Evolutionary conservation across 768 basidiomycete species (phyloP).

Genomic region (Paxillus rubicundulus): DNA sequence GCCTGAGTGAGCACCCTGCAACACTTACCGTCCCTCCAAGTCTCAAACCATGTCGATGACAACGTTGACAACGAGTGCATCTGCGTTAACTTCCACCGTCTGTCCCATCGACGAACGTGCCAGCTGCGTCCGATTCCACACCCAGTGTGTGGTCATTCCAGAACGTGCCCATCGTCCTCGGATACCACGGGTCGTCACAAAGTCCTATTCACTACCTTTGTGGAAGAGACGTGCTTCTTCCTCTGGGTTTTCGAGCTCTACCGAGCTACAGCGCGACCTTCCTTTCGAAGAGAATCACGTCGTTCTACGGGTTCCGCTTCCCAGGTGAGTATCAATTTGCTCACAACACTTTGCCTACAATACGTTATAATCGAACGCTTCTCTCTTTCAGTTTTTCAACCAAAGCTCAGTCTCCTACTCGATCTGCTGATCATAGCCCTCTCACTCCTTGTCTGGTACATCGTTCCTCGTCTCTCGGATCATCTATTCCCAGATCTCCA

Average conservation of each 20-base stretch:
- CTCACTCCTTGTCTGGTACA: conserved; percentile 58
- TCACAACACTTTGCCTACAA: background rate
- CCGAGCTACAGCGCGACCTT: conserved; percentile 18
- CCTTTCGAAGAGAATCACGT: conserved; percentile 42
- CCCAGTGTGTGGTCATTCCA: conserved; percentile 74
- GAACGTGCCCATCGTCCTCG: conserved; percentile 42
- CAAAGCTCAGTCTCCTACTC: conserved; percentile 40
- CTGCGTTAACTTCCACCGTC: background rate
- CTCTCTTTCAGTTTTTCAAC: conserved; percentile 39
- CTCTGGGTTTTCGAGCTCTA: conserved; percentile 16
- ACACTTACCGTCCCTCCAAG: too few relatives aligned
- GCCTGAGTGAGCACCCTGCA: too few relatives aligned
- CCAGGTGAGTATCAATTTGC: conserved; percentile 42
- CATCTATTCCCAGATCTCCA: background rate
- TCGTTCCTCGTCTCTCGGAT: conserved; percentile 32
- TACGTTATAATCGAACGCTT: background rate
- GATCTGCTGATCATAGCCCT: conserved; percentile 34
- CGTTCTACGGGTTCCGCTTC: conserved; percentile 59
- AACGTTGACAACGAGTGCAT: background rate
- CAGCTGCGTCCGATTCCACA: conserved; percentile 63
- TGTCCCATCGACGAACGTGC: conserved; percentile 20
- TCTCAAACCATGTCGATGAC: conserved; percentile 12
- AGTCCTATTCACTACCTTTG: conserved; percentile 65
- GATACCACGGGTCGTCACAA: conserved; percentile 54
- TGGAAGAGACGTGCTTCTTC: conserved; percentile 46